phyloP scores from a whole-genome alignment of 2,329 filamentous ascomycete genomes.

The Myriosclerotinia scirpicola region DNA sequence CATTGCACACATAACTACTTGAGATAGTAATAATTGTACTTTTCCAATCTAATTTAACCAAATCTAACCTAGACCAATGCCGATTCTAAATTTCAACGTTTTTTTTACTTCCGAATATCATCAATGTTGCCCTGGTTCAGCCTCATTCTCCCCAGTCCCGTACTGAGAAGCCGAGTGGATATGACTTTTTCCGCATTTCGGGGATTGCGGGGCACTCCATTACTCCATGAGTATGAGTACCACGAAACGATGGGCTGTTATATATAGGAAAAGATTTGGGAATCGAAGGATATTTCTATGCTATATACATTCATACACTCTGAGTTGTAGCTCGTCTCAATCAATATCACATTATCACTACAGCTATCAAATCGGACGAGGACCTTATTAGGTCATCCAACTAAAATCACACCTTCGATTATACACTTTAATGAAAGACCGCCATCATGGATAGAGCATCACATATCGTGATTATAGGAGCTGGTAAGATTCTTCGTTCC shows the following conservation, averaged over 20 bases:
- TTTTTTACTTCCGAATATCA: not conserved
- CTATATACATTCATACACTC: not conserved
- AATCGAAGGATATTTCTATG: not conserved
- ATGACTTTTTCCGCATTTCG: slow-evolving; percentile 13
- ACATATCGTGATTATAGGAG: slow-evolving; percentile 49
- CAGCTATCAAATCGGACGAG: not conserved
- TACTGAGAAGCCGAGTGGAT: slow-evolving; percentile 13
- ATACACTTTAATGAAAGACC: not conserved
- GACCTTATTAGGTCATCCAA: not conserved
- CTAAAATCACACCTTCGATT: not conserved
- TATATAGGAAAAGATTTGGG: not conserved
- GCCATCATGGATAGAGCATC: slow-evolving; percentile 10
- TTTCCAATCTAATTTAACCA: not conserved
- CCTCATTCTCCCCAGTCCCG: not conserved
- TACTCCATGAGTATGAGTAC: slow-evolving; percentile 7
- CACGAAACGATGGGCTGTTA: no score
- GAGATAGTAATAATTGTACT: not conserved
- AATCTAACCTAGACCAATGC: not conserved
- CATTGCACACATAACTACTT: not conserved
- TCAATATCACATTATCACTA: not conserved
- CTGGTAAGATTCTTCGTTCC: slow-evolving; percentile 43
- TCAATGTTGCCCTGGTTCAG: not conserved
- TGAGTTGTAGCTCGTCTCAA: not conserved
- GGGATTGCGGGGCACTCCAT: slow-evolving; percentile 13
- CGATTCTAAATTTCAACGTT: not conserved